Evolutionary conservation across 2,329 filamentous ascomycete genomes (phyloP), one percentile per base, ranked within the genome.

Genomic region (Endoconidiophora laricicola): DNA sequence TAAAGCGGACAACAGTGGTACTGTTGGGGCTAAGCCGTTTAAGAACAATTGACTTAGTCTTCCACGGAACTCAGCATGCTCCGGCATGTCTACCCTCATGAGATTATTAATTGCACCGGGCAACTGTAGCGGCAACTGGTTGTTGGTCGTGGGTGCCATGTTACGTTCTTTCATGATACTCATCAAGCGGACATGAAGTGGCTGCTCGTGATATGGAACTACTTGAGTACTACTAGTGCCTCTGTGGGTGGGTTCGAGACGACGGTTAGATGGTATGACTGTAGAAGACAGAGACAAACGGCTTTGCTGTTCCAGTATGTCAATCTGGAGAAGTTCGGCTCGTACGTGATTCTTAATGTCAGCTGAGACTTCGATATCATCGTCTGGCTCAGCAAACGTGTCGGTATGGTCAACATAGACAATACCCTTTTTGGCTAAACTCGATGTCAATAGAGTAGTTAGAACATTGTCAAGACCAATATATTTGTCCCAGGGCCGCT

Each of bases 361-460:
- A 4, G 33, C 39, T 7, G 47, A 44, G 7, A 53, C 46, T 10
- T 36, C 20, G 22, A 53, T 50, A 7, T 53, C 47, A 6, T 39
- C 29, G 4, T 53, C 51, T 2, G 51, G 51, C 24, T 53, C 51
- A 33, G 39, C 39, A 44, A 53, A 53, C 4, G 47, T 49, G 33
- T 53, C 51, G 1, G 39, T 53, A 22, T 49, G 43, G 18, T 53
- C 47, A 22, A 53, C 51, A 16, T 50, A 53, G 29, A 45, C 43
- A 18, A 53, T 33, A 12, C 51, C 51, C 6, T 42, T 23, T 6
- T 20, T 33, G 4, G 18, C 16, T 9, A 7, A n/a, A 5, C 4
- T 16, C 10, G 33, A 10, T 4, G 24, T 29, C 4, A 84, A 60
- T 45, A 79, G 69, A 41, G 74, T 59, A 44, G 74, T 69, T 4